These are phyloP conservation scores for Candida maesae DNA, from an alignment of 805 yeast genomes.

Conservation along the genomic window DNA sequence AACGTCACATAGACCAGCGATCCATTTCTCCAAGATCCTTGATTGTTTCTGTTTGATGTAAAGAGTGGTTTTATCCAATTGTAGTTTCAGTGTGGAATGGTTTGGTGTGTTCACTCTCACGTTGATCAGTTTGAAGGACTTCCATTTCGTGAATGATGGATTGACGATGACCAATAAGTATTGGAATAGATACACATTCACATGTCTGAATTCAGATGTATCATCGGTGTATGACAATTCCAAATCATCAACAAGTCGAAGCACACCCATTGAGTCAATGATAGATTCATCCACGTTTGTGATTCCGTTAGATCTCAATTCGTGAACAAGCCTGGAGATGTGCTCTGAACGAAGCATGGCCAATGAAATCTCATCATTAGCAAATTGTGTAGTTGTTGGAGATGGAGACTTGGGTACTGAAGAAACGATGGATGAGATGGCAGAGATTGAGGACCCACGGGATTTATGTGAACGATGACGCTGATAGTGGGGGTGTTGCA, in stretches of 20 bases:
- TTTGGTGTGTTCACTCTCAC: conserved; percentile 21
- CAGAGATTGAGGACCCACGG: conserved; percentile 28
- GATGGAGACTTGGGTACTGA: conserved; percentile 27
- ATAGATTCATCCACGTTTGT: conserved; percentile 24
- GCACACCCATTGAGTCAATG: conserved; percentile 32
- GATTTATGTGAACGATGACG: conserved; percentile 18
- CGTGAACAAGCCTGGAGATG: conserved; percentile 10
- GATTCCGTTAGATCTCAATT: conserved; percentile 16
- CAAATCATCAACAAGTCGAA: conserved; percentile 35
- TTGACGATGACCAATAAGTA: conserved; percentile 17
- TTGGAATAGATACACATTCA: conserved; percentile 34
- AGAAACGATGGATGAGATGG: conserved; percentile 27
- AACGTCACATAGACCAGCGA: conserved; percentile 34
- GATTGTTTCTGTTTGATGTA: conserved; percentile 28
- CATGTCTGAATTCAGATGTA: conserved; percentile 23
- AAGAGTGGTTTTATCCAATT: conserved; percentile 16
- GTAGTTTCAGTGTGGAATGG: conserved; percentile 18
- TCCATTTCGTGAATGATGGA: conserved; percentile 8
- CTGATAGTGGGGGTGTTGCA: background rate
- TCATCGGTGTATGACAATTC: conserved; percentile 28
- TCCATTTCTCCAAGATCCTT: conserved; percentile 37
- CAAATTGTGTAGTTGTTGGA: conserved; percentile 11
- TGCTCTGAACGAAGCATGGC: conserved; percentile 21
- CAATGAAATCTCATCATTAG: conserved; percentile 12
- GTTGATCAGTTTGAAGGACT: conserved; percentile 4